Evolutionary conservation across 495 filamentous ascomycete species (phyloP), one percentile per base, ranked within the genome.

Genomic region (Bacidia rubella): DNA sequence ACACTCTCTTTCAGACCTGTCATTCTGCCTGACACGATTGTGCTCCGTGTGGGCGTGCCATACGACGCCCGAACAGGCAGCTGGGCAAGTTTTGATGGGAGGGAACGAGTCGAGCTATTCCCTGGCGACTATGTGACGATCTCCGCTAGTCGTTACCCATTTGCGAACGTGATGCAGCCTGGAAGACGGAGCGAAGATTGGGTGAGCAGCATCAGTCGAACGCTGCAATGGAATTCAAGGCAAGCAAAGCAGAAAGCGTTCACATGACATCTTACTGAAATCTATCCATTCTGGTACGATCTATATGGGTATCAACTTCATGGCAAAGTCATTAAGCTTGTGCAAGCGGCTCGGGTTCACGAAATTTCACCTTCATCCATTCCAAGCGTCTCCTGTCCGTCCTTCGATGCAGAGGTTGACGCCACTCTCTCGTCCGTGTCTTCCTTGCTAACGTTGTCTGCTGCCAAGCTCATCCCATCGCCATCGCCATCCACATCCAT

Each of bases 81-180:
- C 45, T 98, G 93, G 93, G 93, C 89, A 35, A 94, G 88, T 64
- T 98, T 98, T 68, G 92, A 98, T 64, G 92, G 92, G 10, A 79
- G 87, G 62, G 86, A 94, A 66, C 80, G 81, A 57, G 70, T 95
- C 40, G 92, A 97, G 70, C 69, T 98, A 52, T 69, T 73, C 41
- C 87, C 88, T 0, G 92, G 92, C 7, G 92, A 98, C 68, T 96
- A 96, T 63, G 87, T 97, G 24, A 97, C 90, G 0, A 87, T 98
- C 43, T 89, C 85, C 45, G 93, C 93, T 2, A 87, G 82, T 19
- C 74, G 90, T 55, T 98, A 87, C 61, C 92, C 92, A 0, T 98
- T 97, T 69, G 87, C 92, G 3, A 86, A 82, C 52, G 87, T 98
- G 1, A 74, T 90, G 67, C 80, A 83, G 11, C 75, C 81, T 17